Base-by-base conservation (phyloP, 345 rosid species). In the Populus alba region DNA sequence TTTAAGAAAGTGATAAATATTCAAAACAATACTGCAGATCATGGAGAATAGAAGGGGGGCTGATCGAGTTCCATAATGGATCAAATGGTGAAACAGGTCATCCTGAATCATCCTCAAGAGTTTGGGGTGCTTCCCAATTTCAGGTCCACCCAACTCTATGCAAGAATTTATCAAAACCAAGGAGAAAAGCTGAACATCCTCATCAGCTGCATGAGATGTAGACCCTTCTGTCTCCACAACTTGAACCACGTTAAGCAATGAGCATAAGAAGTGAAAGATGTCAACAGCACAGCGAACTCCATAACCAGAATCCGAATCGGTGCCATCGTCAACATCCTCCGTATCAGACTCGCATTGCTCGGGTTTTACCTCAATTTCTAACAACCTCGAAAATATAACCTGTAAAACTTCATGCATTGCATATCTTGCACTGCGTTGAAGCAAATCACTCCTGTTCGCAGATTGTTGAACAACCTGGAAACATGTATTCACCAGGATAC, bases 401-500 rank as follows among this genome's bases (percentile, higher is more conserved):
- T 91, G 97, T 61, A 94, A 89, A 80, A 94, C 77, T 66, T 96
- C 98, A 16, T 92, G 94, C 99, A 95, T 93, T 6, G 96, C 82
- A 69, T 90, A 82, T 62, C 95, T 85, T 3, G 97, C 97, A 4
- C 83, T 88, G 8, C 97, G 92, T 59, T 92, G 98, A 41, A 96
- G 91, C 84, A 96, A 82, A 85, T 92, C 92, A 31, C 98, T 97
- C 66, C 92, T 83, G 70, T 79, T 81, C 0, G 89, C 73, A 0
- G 97, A 91, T 81, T 93, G 97, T 77, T 93, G 98, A 49, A 93
- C 91, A 6, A 93, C 92, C 73, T 94, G 98, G 75, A 94, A 96
- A 81, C 99, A 96, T 0, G 97, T 89, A 71, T 96, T 94, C 59
- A 96, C 97, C 7, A 94, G 82, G 18, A 92, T 92, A 73, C 97